Conservation (phyloP, 805 yeast genomes). For the Starmera pachycereana region DNA sequence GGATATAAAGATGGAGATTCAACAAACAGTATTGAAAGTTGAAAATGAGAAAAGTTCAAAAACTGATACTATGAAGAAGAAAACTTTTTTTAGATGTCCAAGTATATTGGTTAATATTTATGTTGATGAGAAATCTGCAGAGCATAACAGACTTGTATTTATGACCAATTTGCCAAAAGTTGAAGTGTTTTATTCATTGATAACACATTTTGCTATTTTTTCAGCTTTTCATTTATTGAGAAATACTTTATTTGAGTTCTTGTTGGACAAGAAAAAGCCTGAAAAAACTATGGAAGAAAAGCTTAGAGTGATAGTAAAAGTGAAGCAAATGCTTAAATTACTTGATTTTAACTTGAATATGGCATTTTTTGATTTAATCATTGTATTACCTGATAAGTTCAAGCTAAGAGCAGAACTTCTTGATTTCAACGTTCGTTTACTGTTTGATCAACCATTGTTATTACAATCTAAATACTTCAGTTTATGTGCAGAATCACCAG, state of each 20-base stretch:
- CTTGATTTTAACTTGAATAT: conserved; percentile 14
- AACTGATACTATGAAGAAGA: conserved; percentile 16
- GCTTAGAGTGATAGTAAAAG: conserved; percentile 8
- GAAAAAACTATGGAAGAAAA: conserved; percentile 11
- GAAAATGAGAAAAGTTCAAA: conserved; percentile 23
- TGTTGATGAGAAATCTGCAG: conserved; percentile 9
- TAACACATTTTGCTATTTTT: conserved; percentile 33
- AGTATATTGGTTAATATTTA: conserved; percentile 13
- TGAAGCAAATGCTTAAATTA: conserved; percentile 13
- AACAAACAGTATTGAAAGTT: conserved; percentile 17
- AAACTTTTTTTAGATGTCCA: conserved; percentile 23
- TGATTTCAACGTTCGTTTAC: conserved; percentile 14
- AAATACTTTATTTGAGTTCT: conserved; percentile 24
- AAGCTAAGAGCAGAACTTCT: conserved; percentile 36
- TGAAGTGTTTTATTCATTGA: conserved; percentile 27
- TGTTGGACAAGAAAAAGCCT: conserved; percentile 10
- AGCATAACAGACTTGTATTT: conserved; percentile 14
- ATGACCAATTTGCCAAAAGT: conserved; percentile 18
- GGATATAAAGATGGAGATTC: background rate
- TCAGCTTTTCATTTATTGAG: conserved; percentile 35
- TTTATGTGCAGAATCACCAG: conserved; percentile 43
- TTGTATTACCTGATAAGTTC: conserved; percentile 38
- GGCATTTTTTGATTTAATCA: conserved; percentile 15
- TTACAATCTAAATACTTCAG: conserved; percentile 27
- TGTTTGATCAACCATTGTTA: conserved; percentile 13